These are phyloP conservation scores for Dendrobium huoshanense DNA, from an alignment of 106 monocot species.

Conservation along the genomic window DNA sequence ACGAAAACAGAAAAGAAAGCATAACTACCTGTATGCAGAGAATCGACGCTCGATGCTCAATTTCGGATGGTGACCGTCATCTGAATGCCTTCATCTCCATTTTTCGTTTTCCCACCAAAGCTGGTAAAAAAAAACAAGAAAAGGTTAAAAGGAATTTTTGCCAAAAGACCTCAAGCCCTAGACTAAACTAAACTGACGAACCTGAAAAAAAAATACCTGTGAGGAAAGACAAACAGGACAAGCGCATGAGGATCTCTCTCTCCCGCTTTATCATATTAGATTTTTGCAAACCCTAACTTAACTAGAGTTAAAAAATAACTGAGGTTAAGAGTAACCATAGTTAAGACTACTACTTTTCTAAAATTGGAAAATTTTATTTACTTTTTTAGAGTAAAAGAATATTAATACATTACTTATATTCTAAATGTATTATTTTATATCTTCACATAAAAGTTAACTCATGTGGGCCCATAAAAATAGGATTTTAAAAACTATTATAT, in stretches of 20 bases:
- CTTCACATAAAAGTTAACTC: too few relatives aligned
- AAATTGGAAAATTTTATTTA: too few relatives aligned
- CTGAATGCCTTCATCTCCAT: constrained; percentile 9
- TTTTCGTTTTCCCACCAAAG: constrained; percentile 8
- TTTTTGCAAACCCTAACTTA: constrained; percentile 8
- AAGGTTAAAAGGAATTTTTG: constrained; percentile 4
- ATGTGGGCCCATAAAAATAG: too few relatives aligned
- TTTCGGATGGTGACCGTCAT: not conserved
- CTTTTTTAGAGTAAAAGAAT: too few relatives aligned
- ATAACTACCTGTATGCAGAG: constrained; percentile 5
- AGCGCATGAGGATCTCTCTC: not conserved
- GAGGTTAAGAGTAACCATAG: not conserved
- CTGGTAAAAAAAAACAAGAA: not conserved
- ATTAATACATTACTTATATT: too few relatives aligned
- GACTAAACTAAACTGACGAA: constrained; percentile 2
- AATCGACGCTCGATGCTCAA: not conserved
- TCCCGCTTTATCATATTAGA: not conserved
- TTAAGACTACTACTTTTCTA: too few relatives aligned
- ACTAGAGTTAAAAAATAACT: constrained; percentile 1
- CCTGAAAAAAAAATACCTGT: not conserved
- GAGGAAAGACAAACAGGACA: not conserved
- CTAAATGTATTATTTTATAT: too few relatives aligned
- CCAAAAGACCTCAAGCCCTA: not conserved
- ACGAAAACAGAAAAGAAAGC: constrained; percentile 1
- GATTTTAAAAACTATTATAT: too few relatives aligned